Base-by-base conservation (phyloP, 768 basidiomycete genomes). In the Leccinum aurantiacum region DNA sequence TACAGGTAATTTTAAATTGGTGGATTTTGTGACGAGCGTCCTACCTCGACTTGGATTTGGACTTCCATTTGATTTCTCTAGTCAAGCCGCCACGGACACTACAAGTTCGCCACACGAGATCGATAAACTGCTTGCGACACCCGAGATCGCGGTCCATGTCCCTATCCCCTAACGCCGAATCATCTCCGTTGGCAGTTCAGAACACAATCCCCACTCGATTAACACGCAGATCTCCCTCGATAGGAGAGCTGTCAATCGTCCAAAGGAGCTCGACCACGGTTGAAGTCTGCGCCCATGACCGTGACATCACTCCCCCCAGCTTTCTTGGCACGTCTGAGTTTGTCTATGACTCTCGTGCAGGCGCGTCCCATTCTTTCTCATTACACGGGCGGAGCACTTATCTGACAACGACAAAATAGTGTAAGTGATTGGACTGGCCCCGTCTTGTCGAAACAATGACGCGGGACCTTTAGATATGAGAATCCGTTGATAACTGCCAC, bases 401-500 rank as follows among this genome's bases (percentile, higher is more conserved):
- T 31, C 35, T 69, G 51, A 67, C 56, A 22, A 47, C 44, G 11
- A 13, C 24, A 27, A 13, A 13, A 27, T 14, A 74, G 71, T 74
- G 68, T 74, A 60, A 74, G 67, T 73, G n/a, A 57, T 37, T 33
- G 51, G 49, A 29, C 19, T 49, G 24, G n/a, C 33, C 24, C 25
- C 33, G 11, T 51, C 51, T 19, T 31, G 33, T 38, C 13, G 29
- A 56, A 53, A 24, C 53, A 55, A 62, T 70, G 11, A 71, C 41
- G 4, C 51, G 44, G 33, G 29, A 29, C 29, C 38, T 38, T 37
- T 62, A 89, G 87, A 66, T 92, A 92, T 67, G 89, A 92, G 75
- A 92, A 92, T 66, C 91, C 91, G 3, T 71, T 89, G 62, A 69
- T 92, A 44, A 91, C 89, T 35, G 88, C 90, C 37, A 88, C 85